Evolutionary conservation across 2,329 filamentous ascomycete species (phyloP).

Genomic region (Cordyceps javanica): DNA sequence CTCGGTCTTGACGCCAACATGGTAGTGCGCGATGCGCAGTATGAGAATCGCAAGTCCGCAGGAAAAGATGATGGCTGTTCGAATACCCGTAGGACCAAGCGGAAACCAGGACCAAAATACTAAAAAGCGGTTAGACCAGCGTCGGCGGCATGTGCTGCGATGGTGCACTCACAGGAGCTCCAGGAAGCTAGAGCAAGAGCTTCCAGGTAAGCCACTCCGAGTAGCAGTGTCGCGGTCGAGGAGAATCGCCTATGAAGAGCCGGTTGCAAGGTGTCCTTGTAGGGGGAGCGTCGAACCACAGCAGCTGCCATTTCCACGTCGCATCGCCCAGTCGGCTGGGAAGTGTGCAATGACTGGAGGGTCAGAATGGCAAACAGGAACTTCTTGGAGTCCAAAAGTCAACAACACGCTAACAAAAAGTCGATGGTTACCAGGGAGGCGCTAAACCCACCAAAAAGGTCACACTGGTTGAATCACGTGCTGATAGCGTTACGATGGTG

Average conservation of each 20-base stretch:
- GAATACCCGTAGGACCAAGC: constrained; percentile 66
- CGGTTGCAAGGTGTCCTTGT: constrained; percentile 88
- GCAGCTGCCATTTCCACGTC: constrained; percentile 44
- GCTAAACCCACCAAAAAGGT: constrained; percentile 12
- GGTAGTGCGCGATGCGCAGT: constrained; percentile 78
- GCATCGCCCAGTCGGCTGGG: constrained; percentile 32
- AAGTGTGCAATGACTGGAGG: constrained; percentile 20
- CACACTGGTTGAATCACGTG: constrained; percentile 7
- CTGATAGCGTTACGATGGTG: neutral
- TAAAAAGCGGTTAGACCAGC: constrained; percentile 28
- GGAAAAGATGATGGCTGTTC: constrained; percentile 68
- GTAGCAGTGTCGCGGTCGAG: constrained; percentile 63
- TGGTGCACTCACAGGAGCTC: constrained; percentile 54
- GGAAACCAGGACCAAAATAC: constrained; percentile 86
- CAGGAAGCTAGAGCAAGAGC: constrained; percentile 64
- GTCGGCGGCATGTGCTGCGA: constrained; percentile 4
- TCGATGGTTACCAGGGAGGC: constrained; percentile 4
- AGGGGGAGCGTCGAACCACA: constrained; percentile 54
- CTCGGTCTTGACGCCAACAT: constrained; percentile 62
- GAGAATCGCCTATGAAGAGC: constrained; percentile 82
- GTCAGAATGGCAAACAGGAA: neutral
- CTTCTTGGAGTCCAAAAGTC: neutral
- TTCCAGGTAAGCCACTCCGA: constrained; percentile 67
- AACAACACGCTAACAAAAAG: constrained; percentile 12
- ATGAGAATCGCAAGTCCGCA: constrained; percentile 73